These are phyloP conservation scores for Solanum chmielewskii DNA, from an alignment of 257 asterid genomes.

Conservation along the genomic window DNA sequence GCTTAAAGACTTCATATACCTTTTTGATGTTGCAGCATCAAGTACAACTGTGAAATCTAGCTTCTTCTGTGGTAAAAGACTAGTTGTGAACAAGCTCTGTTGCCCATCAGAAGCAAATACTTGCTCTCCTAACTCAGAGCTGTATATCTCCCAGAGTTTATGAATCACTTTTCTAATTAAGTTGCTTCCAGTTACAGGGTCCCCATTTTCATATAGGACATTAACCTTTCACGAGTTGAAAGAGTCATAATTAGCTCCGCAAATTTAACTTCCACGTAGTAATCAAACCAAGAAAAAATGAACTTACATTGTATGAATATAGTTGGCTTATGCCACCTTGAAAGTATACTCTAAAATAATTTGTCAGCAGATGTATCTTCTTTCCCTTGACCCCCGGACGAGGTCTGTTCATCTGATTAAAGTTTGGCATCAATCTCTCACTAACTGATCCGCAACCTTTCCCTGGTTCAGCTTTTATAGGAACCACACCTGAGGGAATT, in stretches of 20 bases:
- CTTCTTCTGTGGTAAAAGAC: slow-evolving; percentile 24
- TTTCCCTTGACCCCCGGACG: slow-evolving; percentile 23
- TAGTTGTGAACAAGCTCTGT: slow-evolving; percentile 22
- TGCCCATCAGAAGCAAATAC: slow-evolving; percentile 30
- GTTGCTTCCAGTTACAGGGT: slow-evolving; percentile 10
- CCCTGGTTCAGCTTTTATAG: not conserved
- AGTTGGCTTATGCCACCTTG: slow-evolving; percentile 10
- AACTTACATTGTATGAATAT: slow-evolving; percentile 20
- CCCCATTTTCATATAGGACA: slow-evolving; percentile 20
- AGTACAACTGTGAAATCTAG: slow-evolving; percentile 31
- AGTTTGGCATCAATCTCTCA: slow-evolving; percentile 5
- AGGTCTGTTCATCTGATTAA: slow-evolving; percentile 2
- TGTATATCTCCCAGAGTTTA: slow-evolving; percentile 16
- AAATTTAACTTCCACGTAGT: not conserved
- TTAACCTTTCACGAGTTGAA: slow-evolving; percentile 11
- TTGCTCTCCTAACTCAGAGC: slow-evolving; percentile 22
- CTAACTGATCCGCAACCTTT: not conserved
- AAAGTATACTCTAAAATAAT: slow-evolving; percentile 26
- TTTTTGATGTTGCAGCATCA: slow-evolving; percentile 10
- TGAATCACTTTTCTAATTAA: slow-evolving; percentile 24
- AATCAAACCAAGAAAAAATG: not conserved
- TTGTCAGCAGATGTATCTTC: slow-evolving; percentile 18
- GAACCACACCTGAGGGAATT: slow-evolving; percentile 11
- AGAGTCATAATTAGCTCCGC: not conserved
- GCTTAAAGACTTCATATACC: slow-evolving; percentile 8